Evolutionary conservation across 1,284 basidiomycete species (phyloP).

Genomic region (Chondrostereum purpureum): DNA sequence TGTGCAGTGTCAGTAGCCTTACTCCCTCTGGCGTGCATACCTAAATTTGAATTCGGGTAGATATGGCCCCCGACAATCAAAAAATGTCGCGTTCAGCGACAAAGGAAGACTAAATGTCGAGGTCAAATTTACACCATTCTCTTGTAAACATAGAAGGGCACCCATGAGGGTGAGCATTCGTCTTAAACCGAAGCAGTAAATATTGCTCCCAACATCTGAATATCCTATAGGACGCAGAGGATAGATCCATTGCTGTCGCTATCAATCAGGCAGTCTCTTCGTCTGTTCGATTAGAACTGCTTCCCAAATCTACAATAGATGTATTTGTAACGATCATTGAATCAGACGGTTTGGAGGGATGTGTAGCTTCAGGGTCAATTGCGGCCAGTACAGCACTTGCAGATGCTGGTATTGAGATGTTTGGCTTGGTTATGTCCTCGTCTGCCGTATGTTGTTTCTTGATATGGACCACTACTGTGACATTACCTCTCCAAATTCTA

Average conservation of each 20-base stretch:
- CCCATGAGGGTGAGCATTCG: conserved; percentile 73
- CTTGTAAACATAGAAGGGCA: conserved; percentile 66
- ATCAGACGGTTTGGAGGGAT: conserved; percentile 80
- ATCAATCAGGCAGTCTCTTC: conserved; percentile 86
- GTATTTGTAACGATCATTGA: conserved; percentile 89
- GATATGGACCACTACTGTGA: conserved; percentile 9
- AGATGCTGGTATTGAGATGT: conserved; percentile 83
- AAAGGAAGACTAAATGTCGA: conserved; percentile 89
- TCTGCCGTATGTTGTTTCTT: conserved; percentile 47
- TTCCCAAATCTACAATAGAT: conserved; percentile 94
- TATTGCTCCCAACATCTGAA: conserved; percentile 12
- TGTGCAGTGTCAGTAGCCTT: conserved; percentile 77
- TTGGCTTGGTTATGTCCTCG: conserved; percentile 77
- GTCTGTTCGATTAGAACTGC: conserved; percentile 79
- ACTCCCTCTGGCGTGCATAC: conserved; percentile 8
- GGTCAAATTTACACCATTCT: conserved; percentile 95
- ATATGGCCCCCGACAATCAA: conserved; percentile 90
- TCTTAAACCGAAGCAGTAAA: conserved; percentile 4
- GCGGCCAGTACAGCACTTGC: conserved; percentile 90
- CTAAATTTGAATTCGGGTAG: conserved; percentile 32
- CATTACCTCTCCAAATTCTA: conserved; percentile 20
- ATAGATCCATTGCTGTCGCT: conserved; percentile 74
- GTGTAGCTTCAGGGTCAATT: conserved; percentile 77
- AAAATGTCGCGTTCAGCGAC: conserved; percentile 73
- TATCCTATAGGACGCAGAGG: conserved; percentile 80